These are phyloP conservation scores for Moniliophthora roreri DNA, from an alignment of 1,284 basidiomycete species.

Conservation along the genomic window DNA sequence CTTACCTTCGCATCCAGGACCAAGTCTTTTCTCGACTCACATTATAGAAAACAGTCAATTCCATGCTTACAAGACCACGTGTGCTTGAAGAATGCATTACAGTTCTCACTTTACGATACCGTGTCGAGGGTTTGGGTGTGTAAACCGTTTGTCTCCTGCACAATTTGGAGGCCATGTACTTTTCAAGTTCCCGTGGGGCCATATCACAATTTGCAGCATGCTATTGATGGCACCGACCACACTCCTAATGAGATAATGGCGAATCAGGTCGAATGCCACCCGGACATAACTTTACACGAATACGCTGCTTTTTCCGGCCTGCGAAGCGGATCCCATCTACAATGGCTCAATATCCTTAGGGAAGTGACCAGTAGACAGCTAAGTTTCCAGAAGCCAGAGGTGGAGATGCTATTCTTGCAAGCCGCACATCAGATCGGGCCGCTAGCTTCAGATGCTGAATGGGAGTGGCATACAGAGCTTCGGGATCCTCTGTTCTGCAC, in stretches of 20 bases:
- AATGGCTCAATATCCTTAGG: slow-evolving; percentile 49
- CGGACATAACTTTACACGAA: slow-evolving; percentile 40
- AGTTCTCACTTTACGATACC: slow-evolving; percentile 26
- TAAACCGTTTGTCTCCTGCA: slow-evolving; percentile 14
- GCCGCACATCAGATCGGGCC: slow-evolving; percentile 42
- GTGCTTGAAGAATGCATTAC: slow-evolving; percentile 35
- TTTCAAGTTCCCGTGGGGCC: slow-evolving; percentile 27
- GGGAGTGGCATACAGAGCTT: not conserved
- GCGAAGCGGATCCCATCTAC: slow-evolving; percentile 40
- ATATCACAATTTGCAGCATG: slow-evolving; percentile 37
- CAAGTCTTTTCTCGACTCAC: slow-evolving; percentile 37
- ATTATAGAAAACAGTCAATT: slow-evolving; percentile 35
- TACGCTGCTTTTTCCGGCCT: slow-evolving; percentile 40
- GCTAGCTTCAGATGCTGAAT: not conserved
- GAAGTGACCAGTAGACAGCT: slow-evolving; percentile 37
- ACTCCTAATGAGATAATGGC: slow-evolving; percentile 44
- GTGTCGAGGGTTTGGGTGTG: slow-evolving; percentile 11
- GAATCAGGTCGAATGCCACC: slow-evolving; percentile 36
- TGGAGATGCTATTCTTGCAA: slow-evolving; percentile 39
- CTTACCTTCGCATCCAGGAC: slow-evolving; percentile 38
- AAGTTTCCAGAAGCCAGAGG: slow-evolving; percentile 35
- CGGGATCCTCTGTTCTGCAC: not conserved
- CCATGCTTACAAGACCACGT: slow-evolving; percentile 18
- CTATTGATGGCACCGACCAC: slow-evolving; percentile 35
- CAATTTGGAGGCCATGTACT: slow-evolving; percentile 14